Evolutionary conservation across 2,329 filamentous ascomycete genomes (phyloP).

Genomic region (Verticillium nubilum): DNA sequence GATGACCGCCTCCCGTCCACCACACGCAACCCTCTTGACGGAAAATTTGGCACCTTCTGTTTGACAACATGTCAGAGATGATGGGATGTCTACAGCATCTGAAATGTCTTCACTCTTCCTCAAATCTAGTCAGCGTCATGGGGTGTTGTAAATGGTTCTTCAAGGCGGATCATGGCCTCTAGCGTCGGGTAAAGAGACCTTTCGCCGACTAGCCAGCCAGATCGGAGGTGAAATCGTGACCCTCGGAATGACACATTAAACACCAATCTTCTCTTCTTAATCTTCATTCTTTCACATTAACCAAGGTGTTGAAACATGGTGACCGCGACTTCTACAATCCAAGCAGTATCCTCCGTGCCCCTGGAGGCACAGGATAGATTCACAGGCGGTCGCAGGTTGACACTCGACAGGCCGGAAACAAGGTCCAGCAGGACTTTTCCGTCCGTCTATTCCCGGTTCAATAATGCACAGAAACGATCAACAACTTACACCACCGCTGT

Average conservation of each 20-base stretch:
- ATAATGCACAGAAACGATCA: conserved; percentile 2
- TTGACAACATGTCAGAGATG: too few species aligned
- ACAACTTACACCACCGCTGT: conserved; percentile 15
- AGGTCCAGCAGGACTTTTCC: not conserved
- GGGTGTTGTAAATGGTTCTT: too few species aligned
- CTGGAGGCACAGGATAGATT: not conserved
- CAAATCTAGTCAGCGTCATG: too few species aligned
- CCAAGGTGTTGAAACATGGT: not conserved
- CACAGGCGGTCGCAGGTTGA: not conserved
- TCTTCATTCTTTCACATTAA: too few species aligned
- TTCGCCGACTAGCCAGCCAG: not conserved
- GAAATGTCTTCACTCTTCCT: too few species aligned
- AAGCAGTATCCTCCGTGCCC: not conserved
- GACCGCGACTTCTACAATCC: not conserved
- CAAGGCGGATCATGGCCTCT: not conserved
- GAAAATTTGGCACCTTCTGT: too few species aligned
- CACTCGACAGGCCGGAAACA: not conserved
- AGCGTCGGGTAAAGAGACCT: not conserved
- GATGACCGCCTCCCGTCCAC: too few species aligned
- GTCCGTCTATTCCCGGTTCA: conserved; percentile 3
- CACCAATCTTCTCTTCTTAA: not conserved
- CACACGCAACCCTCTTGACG: too few species aligned
- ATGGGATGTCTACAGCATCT: too few species aligned
- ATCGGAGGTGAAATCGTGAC: not conserved
- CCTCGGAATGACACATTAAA: too few species aligned